These are phyloP conservation scores for Hemileccinum rubropunctum DNA, from an alignment of 768 basidiomycete genomes.

Conservation along the genomic window DNA sequence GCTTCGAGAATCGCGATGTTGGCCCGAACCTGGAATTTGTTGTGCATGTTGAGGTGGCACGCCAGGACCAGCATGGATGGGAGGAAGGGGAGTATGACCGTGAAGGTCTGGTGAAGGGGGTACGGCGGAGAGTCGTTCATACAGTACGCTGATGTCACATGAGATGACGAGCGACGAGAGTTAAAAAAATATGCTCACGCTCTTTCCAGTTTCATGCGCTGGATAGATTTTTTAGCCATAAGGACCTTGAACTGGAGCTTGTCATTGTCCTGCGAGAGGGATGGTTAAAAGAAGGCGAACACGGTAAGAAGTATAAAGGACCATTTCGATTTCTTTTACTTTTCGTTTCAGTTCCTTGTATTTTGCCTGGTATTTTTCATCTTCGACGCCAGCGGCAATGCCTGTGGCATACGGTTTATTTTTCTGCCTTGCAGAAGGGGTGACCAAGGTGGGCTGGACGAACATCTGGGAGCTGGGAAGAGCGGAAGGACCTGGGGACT, in stretches of 20 bases:
- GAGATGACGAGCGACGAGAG: constrained; percentile 23
- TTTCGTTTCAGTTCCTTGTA: constrained; percentile 88
- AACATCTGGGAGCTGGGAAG: constrained; percentile 39
- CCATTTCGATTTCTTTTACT: constrained; percentile 82
- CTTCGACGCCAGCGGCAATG: constrained; percentile 77
- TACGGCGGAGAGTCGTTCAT: constrained; percentile 68
- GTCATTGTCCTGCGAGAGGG: constrained; percentile 71
- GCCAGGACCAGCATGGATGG: constrained; percentile 34
- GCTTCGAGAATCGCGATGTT: constrained; percentile 39
- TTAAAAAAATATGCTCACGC: constrained; percentile 55
- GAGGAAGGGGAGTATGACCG: constrained; percentile 36
- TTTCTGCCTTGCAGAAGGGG: constrained; percentile 45
- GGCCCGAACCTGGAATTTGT: constrained; percentile 16
- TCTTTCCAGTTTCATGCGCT: constrained; percentile 84
- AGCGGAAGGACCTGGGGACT: constrained; percentile 51
- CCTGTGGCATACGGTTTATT: constrained; percentile 50
- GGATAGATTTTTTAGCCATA: constrained; percentile 76
- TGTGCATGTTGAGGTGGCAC: constrained; percentile 35
- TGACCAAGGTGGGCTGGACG: constrained; percentile 24
- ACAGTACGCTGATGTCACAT: constrained; percentile 55
- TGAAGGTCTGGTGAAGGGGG: constrained; percentile 55
- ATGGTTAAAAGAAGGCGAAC: constrained; percentile 3
- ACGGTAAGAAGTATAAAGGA: constrained; percentile 36
- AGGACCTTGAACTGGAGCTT: constrained; percentile 80
- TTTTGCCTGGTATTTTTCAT: constrained; percentile 83